phyloP scores from a whole-genome alignment of 2,329 filamentous ascomycete species.

The Chaetomium globosum region DNA sequence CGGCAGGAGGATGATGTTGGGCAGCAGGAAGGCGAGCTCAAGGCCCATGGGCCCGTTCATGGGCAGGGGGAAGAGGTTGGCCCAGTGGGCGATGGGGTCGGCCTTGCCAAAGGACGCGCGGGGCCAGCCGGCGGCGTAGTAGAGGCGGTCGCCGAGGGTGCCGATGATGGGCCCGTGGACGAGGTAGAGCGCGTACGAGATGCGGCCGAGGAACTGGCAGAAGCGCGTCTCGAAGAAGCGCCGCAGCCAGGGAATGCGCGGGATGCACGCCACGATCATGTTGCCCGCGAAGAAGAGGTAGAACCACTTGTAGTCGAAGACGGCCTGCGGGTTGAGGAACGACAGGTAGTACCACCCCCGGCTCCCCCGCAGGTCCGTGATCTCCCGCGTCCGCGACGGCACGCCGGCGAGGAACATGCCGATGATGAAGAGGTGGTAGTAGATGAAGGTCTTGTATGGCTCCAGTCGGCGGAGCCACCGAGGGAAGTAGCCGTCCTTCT shows the following conservation, averaged over 20 bases:
- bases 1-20: slow-evolving; percentile 63
- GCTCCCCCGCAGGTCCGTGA: slow-evolving; percentile 54
- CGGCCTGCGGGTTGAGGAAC: slow-evolving; percentile 65
- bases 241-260: slow-evolving; percentile 61
- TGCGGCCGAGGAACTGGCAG: slow-evolving; percentile 63
- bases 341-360: slow-evolving; percentile 65
- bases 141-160: slow-evolving; percentile 64
- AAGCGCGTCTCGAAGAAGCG: slow-evolving; percentile 60
- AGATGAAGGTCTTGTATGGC: slow-evolving; percentile 55
- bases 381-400: slow-evolving; percentile 54
- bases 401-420: slow-evolving; percentile 63
- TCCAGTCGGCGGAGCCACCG: slow-evolving; percentile 50
- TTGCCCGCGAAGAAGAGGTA: slow-evolving; percentile 64
- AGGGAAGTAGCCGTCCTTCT: slow-evolving; percentile 52
- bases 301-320: slow-evolving; percentile 69
- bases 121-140: slow-evolving; percentile 61
- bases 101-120: slow-evolving; percentile 41
- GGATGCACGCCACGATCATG: slow-evolving; percentile 58
- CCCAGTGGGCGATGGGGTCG: slow-evolving; percentile 57
- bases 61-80: slow-evolving; percentile 58
- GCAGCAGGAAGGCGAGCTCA: slow-evolving; percentile 60
- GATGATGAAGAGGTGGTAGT: slow-evolving; percentile 54
- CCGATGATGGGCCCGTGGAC: slow-evolving; percentile 65
- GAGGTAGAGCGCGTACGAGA: slow-evolving; percentile 66
- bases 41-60: slow-evolving; percentile 61